phyloP scores from a whole-genome alignment of 2,329 filamentous ascomycete species.

The Ceratocystiopsis minuta region DNA sequence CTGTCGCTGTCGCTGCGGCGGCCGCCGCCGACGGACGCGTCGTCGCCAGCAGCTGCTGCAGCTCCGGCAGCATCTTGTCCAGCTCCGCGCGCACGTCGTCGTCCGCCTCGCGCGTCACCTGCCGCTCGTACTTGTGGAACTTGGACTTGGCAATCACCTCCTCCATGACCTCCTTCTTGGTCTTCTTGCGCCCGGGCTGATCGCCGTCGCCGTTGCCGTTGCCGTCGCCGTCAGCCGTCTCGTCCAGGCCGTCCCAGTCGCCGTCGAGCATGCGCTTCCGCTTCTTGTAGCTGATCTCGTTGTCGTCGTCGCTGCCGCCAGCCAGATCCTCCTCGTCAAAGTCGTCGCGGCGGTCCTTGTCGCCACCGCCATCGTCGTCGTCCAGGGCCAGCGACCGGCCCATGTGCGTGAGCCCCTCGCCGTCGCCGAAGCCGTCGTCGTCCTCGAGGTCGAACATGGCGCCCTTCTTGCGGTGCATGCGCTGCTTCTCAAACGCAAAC shows the following conservation, averaged over 20 bases:
- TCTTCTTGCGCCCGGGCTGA: conserved; percentile 72
- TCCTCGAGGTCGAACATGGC: conserved; percentile 86
- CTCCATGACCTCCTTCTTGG: conserved; percentile 93
- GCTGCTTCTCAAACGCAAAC: conserved; percentile 76
- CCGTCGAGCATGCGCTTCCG: conserved; percentile 34
- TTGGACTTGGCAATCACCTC: conserved; percentile 97
- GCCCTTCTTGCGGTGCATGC: conserved; percentile 49
- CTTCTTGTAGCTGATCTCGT: conserved; percentile 37
- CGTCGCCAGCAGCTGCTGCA: conserved; percentile 51
- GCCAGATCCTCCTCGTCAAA: conserved; percentile 63
- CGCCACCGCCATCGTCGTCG: conserved; percentile 23
- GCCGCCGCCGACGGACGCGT: conserved; percentile 12
- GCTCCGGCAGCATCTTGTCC: conserved; percentile 62
- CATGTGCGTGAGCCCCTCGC: conserved; percentile 39
- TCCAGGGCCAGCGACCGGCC: conserved; percentile 57
- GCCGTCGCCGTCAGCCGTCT: conserved; percentile 28
- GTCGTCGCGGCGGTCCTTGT: conserved; percentile 39
- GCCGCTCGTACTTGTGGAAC: conserved; percentile 81
- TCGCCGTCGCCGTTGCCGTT: conserved; percentile 31
- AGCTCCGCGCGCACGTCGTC: conserved; percentile 71
- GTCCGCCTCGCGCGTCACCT: conserved; percentile 82
- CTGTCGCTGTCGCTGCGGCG: conserved; percentile 4
- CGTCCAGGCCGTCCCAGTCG: conserved; percentile 11
- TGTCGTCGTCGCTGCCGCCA: conserved; percentile 42
- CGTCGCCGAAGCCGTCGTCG: conserved; percentile 32